Base-by-base conservation (phyloP, 495 filamentous ascomycete species). In the Tuber borchii region DNA sequence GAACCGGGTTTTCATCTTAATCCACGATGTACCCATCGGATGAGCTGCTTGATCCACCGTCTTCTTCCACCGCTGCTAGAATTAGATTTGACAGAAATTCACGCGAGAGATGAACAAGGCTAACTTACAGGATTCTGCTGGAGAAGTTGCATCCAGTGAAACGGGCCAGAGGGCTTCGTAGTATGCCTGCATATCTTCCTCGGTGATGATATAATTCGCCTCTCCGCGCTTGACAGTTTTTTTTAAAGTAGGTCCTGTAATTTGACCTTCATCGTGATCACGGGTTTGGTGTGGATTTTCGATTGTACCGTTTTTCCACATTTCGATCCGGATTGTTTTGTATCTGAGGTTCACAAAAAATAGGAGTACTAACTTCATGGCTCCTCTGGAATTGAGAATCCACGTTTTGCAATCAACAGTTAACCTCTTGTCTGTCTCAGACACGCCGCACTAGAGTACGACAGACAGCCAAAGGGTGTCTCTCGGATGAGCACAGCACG, bases 121-220 rank as follows among this genome's bases (percentile, higher is more conserved):
- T 20, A 4, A 48, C 46, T 20, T 48, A 48, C 46, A 22, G 46
- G 3, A 48, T 22, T 22, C 19, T 6, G 4, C 46, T 48, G 20
- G 19, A 48, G 19, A 48, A 22, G 5, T 16, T 0, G 0, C 46
- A 20, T 22, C 19, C 0, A 17, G 46, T 8, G 1, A 17, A 22
- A 19, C 2, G 1, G 46, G 19, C 46, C 46, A 48, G 19, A 48
- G 0, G 5, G 2, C 0, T 1, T 48, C 5, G 14, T 48, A 48
- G 19, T 48, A 48, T 0, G 1, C 19, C 22, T 19, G 22, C 19
- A 75, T n/a, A 43, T 73, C 22, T 8, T 61, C 37, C 7, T 46
- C n/a, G 40, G 74, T 72, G 72, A 73, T 37, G 10, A 42, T 9
- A 40, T 42, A 75, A 73, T 75, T 42, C 19, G 37, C 74, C 65